Evolutionary conservation across 352 stramenopile species (phyloP), one percentile per base, ranked within the genome.

Genomic region (Globisporangium sylvaticum): DNA sequence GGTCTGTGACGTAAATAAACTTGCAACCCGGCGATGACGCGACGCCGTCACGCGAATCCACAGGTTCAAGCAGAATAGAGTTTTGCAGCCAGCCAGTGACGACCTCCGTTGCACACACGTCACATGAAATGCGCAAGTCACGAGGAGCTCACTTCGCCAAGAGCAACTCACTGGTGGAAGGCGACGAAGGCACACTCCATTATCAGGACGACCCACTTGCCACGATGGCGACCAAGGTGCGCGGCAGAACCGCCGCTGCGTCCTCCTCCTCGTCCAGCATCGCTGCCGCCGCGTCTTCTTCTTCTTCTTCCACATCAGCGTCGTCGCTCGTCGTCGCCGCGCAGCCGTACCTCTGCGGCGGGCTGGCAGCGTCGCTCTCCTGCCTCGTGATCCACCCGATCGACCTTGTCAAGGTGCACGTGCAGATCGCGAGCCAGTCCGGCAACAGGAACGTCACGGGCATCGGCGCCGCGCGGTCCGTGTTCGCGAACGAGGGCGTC

Each of bases 401-500:
- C 68, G 90, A 97, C 67, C 76, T 96, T 46, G 89, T 94, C 74
- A 97, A 97, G 74, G 89, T 96, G 58, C 88, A 94, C 39, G 66
- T 97, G 50, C 90, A 97, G 70, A 74, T 97, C 54, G 85, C 85
- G 7, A 88, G 87, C 39, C 85, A 96, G 63, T 88, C 78, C 10
- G 81, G 84, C 44, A 54, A 81, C 46, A 54, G 27, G 50, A 92
- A 92, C 44, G 80, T 91, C 54, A 88, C 84, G 37, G 78, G 80
- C 25, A 6, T 94, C 20, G 74, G 75, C 56, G 82, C 96, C 20
- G 83, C 87, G 27, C 88, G 83, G 52, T 90, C 85, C 9, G 83
- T 95, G 1, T 66, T 97, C 9, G 78, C 75, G 39, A 83, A 89
- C 25, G 87, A 97, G 67, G 91, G 91, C 29, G 42, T 96, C 64